Base-by-base conservation (phyloP, 306 rosid genomes). In the Albizia julibrissin region DNA sequence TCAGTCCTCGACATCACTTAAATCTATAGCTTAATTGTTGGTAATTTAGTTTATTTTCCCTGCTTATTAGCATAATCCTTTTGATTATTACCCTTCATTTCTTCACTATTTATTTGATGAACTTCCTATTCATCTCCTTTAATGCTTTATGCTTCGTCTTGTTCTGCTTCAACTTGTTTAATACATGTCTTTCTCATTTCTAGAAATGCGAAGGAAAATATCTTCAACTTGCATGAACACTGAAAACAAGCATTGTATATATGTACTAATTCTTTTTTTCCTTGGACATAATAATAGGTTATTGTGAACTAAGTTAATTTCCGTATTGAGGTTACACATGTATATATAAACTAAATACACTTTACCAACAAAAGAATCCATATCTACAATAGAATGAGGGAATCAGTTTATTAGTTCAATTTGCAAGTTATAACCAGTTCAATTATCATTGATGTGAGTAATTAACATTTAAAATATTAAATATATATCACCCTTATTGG, bases 121-220 rank as follows among this genome's bases (percentile, higher is more conserved):
- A n/a, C n/a, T n/a, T n/a, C n/a, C n/a, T n/a, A n/a, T n/a, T n/a
- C n/a, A n/a, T n/a, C n/a, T n/a, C n/a, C n/a, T n/a, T n/a, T n/a
- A n/a, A n/a, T n/a, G n/a, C n/a, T n/a, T n/a, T n/a, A n/a, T n/a
- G n/a, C n/a, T n/a, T n/a, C n/a, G n/a, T n/a, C n/a, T n/a, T n/a
- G n/a, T n/a, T n/a, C n/a, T n/a, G n/a, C n/a, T n/a, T n/a, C 26
- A 69, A n/a, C 31, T 69, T 69, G 74, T 40, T 19, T 69, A 69
- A 69, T 69, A 33, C 6, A 27, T 24, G 6, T 66, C 42, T 64
- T 31, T 64, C 69, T 5, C 69, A 9, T 67, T 50, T 4, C 2
- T 50, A 6, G 3, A 37, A 3, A 46, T 1, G 21, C 46, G 6
- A 10, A 33, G 22, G 16, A 68, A 19, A 39, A 69, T 69, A 39